Evolutionary conservation across 2,329 filamentous ascomycete genomes (phyloP).

Genomic region (Phaeosphaeria sp.): DNA sequence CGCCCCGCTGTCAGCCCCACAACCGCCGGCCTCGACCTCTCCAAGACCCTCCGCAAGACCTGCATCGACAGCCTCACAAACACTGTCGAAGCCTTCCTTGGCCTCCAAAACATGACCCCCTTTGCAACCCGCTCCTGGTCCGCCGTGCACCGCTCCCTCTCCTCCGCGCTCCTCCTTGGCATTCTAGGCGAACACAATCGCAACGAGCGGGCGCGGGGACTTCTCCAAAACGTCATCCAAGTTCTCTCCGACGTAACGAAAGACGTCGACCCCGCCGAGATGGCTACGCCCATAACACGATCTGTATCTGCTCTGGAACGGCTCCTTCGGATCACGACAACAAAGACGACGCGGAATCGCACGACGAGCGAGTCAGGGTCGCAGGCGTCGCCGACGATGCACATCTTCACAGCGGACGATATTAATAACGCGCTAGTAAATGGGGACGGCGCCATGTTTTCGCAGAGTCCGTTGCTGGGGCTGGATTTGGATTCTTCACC

Average conservation of each 20-base stretch:
- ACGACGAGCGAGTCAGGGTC: slow-evolving; percentile 38
- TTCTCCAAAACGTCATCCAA: slow-evolving; percentile 55
- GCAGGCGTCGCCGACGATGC: slow-evolving; percentile 39
- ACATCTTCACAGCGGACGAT: slow-evolving; percentile 45
- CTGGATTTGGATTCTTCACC: slow-evolving; percentile 53
- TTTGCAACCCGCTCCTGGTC: slow-evolving; percentile 54
- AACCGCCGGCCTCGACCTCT: slow-evolving; percentile 52
- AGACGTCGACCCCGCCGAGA: slow-evolving; percentile 55
- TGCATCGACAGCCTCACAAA: slow-evolving; percentile 63
- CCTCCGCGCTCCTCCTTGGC: slow-evolving; percentile 52
- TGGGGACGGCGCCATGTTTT: slow-evolving; percentile 37
- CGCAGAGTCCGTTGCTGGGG: slow-evolving; percentile 44
- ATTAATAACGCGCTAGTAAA: slow-evolving; percentile 44
- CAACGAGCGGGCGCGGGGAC: slow-evolving; percentile 53
- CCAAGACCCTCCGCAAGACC: slow-evolving; percentile 58
- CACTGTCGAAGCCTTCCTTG: slow-evolving; percentile 67
- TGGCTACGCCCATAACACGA: slow-evolving; percentile 56
- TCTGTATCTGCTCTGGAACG: slow-evolving; percentile 55
- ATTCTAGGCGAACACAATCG: slow-evolving; percentile 53
- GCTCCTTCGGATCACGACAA: slow-evolving; percentile 44
- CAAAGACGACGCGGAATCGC: slow-evolving; percentile 16
- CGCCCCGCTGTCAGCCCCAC: slow-evolving; percentile 64
- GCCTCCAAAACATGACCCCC: slow-evolving; percentile 60
- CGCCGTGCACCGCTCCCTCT: slow-evolving; percentile 53
- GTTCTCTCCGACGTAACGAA: slow-evolving; percentile 56